Percentiles rank a stretch among this genome's conserved stretches.
Conservation (phyloP, 129 eudicot genomes). For the Mikania micrantha region DNA sequence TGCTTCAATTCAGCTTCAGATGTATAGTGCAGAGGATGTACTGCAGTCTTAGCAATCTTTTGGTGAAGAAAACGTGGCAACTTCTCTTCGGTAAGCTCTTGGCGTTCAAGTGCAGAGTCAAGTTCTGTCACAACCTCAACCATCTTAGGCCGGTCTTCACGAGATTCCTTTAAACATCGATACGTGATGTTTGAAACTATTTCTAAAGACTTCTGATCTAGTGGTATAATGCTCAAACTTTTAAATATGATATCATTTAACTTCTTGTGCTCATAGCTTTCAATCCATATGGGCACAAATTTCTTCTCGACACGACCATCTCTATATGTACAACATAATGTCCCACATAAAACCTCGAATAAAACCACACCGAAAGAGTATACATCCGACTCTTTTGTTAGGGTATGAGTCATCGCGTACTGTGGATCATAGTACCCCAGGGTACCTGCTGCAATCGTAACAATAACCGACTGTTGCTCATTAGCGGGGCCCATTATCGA, state of each 20-base stretch:
- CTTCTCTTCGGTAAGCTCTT: not conserved
- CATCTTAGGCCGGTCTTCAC: slow-evolving; percentile 13
- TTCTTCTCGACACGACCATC: not conserved
- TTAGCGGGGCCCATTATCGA: too few relatives aligned
- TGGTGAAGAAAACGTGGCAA: not conserved
- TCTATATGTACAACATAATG: not conserved
- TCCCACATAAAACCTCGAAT: not conserved
- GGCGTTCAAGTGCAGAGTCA: not conserved
- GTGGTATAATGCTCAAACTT: not conserved
- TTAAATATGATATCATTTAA: slow-evolving; percentile 1
- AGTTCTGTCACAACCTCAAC: slow-evolving; percentile 1
- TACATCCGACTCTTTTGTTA: not conserved
- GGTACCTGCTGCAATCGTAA: not conserved
- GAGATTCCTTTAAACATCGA: slow-evolving; percentile 4
- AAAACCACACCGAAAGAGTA: not conserved
- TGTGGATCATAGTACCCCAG: not conserved
- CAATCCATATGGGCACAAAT: slow-evolving; percentile 1
- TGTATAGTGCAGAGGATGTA: not conserved
- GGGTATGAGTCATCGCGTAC: not conserved
- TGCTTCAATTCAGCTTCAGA: not conserved
- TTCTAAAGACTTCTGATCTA: not conserved
- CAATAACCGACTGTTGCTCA: not conserved
- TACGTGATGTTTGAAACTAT: slow-evolving; percentile 6
- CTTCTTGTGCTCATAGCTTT: not conserved
- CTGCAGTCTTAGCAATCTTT: not conserved